Evolutionary conservation across 2,329 filamentous ascomycete species (phyloP).

Genomic region (Aspergillus fumigatiaffinis): DNA sequence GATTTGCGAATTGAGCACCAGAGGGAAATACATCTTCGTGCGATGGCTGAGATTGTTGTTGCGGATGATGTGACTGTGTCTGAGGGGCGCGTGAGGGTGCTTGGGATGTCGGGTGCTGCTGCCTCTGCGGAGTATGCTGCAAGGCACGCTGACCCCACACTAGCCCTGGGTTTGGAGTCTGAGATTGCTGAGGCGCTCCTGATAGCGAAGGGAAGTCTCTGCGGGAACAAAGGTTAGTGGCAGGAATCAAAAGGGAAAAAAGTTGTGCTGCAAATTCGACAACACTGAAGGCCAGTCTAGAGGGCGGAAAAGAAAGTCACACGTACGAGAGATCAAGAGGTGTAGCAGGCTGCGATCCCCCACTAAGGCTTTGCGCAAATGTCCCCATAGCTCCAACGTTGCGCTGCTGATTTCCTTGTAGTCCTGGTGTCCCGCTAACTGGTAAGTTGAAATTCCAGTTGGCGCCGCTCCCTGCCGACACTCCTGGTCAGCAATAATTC

Average conservation of each 20-base stretch:
- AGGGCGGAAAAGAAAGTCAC: neutral
- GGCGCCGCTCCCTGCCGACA: conserved; percentile 46
- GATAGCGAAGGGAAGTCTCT: conserved; percentile 63
- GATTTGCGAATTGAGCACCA: conserved; percentile 48
- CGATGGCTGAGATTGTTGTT: conserved; percentile 43
- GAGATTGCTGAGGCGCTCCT: conserved; percentile 53
- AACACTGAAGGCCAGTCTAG: neutral
- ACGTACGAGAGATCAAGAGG: conserved; percentile 57
- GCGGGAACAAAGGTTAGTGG: conserved; percentile 5
- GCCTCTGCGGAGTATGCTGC: conserved; percentile 52
- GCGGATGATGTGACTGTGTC: conserved; percentile 37
- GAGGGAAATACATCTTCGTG: conserved; percentile 48
- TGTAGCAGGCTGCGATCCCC: conserved; percentile 48
- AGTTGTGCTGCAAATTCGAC: neutral
- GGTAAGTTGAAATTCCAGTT: conserved; percentile 57
- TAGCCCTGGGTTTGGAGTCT: conserved; percentile 48
- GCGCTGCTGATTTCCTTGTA: conserved; percentile 49
- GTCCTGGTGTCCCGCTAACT: conserved; percentile 50
- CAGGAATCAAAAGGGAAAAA: conserved; percentile 1
- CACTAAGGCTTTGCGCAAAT: conserved; percentile 55
- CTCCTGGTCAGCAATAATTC: conserved; percentile 20
- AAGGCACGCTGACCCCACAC: conserved; percentile 54
- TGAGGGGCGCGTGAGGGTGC: conserved; percentile 39
- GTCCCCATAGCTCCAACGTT: conserved; percentile 49
- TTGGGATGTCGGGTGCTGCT: conserved; percentile 45